phyloP scores from a whole-genome alignment of 768 basidiomycete species.

The Tephrocybe rancida region DNA sequence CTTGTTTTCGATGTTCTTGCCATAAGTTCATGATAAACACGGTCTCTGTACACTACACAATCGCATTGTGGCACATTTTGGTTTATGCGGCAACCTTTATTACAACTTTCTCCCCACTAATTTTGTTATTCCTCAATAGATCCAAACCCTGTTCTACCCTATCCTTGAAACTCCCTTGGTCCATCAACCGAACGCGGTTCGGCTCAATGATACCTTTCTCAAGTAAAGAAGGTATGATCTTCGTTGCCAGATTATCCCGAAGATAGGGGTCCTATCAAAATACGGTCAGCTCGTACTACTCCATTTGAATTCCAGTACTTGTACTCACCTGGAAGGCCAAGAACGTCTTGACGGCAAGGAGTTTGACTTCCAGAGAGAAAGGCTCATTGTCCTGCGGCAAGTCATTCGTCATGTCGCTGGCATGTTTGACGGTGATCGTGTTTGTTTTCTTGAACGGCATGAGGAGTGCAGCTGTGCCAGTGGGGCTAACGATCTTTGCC shows the following conservation, averaged over 20 bases:
- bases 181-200: conserved; percentile 39
- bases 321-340: conserved; percentile 37
- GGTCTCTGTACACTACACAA: too few relatives aligned
- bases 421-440: conserved; percentile 30
- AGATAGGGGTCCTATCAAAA: conserved; percentile 34
- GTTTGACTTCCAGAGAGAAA: conserved; percentile 35
- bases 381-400: conserved; percentile 36
- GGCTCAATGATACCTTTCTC: conserved; percentile 41
- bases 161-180: conserved; percentile 44
- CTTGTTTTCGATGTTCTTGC: too few relatives aligned
- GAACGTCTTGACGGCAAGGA: conserved; percentile 44
- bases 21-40: too few relatives aligned
- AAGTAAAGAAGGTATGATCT: conserved; percentile 45
- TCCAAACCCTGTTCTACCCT: conserved; percentile 43
- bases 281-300: not conserved
- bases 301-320: not conserved
- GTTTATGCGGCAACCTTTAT: conserved; percentile 31
- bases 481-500: conserved; percentile 35
- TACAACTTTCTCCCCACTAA: conserved; percentile 53
- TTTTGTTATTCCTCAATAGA: conserved; percentile 46
- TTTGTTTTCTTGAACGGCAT: conserved; percentile 49
- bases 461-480: conserved; percentile 44
- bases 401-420: conserved; percentile 32
- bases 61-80: too few relatives aligned
- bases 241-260: conserved; percentile 45